Conservation (phyloP, 208 protist genomes). For the Trypanosoma boissoni region DNA sequence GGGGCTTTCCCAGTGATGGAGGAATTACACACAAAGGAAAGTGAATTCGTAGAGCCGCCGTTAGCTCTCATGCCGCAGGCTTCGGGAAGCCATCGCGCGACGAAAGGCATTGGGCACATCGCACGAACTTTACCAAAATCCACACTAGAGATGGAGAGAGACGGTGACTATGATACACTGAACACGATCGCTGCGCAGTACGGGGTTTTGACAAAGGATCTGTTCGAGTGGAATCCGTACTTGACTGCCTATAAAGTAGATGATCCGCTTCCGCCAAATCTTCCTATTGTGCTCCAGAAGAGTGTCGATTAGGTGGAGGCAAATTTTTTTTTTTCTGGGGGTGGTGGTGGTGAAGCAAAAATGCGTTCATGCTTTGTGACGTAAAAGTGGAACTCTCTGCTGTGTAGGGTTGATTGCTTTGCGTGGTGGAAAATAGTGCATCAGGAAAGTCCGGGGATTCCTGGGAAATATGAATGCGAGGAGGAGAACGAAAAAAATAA, state of each 20-base stretch:
- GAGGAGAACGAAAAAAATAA: not conserved
- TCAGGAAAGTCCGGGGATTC: no score
- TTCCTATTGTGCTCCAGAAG: conserved; percentile 64
- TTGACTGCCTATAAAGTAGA: conserved; percentile 41
- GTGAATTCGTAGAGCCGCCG: no score
- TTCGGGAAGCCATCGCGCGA: no score
- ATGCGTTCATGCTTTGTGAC: not conserved
- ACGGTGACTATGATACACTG: conserved; percentile 65
- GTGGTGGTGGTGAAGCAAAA: not conserved
- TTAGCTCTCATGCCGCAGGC: no score
- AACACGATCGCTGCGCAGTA: conserved; percentile 53
- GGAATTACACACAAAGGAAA: no score
- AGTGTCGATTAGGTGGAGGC: not conserved
- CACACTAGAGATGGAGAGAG: conserved; percentile 6
- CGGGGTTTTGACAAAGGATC: conserved; percentile 34
- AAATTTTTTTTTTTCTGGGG: no score
- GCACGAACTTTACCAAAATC: not conserved
- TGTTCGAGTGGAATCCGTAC: conserved; percentile 72
- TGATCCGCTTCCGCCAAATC: conserved; percentile 66
- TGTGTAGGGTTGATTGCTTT: no score
- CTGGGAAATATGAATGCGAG: not conserved
- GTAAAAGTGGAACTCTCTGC: not conserved
- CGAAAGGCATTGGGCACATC: no score
- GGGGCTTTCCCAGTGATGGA: no score
- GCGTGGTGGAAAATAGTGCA: no score